Conservation (phyloP, 1,284 basidiomycete genomes). For the Tremellales sp. region DNA sequence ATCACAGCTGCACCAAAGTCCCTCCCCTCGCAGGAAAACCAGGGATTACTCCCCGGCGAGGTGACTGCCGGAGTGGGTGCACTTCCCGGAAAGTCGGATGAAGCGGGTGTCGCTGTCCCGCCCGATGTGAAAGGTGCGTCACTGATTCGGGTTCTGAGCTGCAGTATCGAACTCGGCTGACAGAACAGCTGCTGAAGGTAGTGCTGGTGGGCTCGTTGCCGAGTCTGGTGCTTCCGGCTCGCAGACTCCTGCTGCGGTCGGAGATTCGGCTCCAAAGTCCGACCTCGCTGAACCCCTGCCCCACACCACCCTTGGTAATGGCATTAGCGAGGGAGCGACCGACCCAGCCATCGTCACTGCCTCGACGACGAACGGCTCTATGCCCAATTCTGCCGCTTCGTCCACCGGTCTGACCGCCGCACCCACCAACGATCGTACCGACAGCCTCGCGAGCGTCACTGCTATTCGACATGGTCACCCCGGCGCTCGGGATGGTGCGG, state of each 20-base stretch:
- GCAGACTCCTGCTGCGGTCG: too few species aligned
- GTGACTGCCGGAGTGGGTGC: slow-evolving; percentile 44
- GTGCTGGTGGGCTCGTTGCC: too few species aligned
- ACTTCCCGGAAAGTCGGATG: slow-evolving; percentile 43
- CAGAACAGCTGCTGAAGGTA: too few species aligned
- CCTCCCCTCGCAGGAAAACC: slow-evolving; percentile 22
- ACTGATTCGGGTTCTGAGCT: too few species aligned
- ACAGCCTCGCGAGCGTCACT: slow-evolving; percentile 34
- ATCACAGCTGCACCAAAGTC: background rate
- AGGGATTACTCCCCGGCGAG: slow-evolving; percentile 25
- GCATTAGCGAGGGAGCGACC: slow-evolving; percentile 28
- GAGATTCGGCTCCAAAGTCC: background rate
- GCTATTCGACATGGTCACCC: slow-evolving; percentile 41
- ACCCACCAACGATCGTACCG: slow-evolving; percentile 28
- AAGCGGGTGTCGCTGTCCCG: slow-evolving; percentile 43
- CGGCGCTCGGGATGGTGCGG: slow-evolving; percentile 14
- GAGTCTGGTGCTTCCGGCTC: too few species aligned
- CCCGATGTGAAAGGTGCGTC: slow-evolving; percentile 36
- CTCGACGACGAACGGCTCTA: background rate
- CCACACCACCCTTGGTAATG: slow-evolving; percentile 22
- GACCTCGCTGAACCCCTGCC: slow-evolving; percentile 29
- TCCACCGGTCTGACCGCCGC: background rate
- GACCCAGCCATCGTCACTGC: slow-evolving; percentile 10
- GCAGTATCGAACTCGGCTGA: too few species aligned
- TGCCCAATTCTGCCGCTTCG: background rate